Base-by-base conservation (phyloP, 352 stramenopile species). In the Phytopythium cucurbitacearum region DNA sequence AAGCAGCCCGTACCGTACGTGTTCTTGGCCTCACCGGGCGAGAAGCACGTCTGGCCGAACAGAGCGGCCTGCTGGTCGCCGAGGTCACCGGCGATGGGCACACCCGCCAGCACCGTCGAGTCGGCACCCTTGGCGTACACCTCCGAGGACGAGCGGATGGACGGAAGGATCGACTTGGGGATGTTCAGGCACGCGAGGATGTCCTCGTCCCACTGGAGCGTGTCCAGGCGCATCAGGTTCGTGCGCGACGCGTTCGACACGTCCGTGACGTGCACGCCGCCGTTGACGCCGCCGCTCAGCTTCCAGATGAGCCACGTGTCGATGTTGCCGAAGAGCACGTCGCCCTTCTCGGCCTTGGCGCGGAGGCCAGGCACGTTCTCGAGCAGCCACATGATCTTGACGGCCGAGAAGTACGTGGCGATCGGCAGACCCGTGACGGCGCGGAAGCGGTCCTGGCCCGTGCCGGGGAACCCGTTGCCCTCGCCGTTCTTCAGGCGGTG, bases 1-100 rank as follows among this genome's bases (percentile, higher is more conserved):
- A 99, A 99, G 59, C 97, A 96, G 40, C 97, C 97, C 40, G 97
- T 99, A 39, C 97, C 97, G 76, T 99, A 99, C 36, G 97, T 99
- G 73, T 97, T 98, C 73, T 99, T 99, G 44, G 95, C 95, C 61
- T 98, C 81, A 34, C 97, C 97, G 0, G 79, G 69, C 37, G 79
- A 71, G 73, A 99, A 99, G 60, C 95, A 98, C 43, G 87, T 91
- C 76, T 99, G 97, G 43, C 97, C 97, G 58, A 99, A 99, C 33
- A 99, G 68, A 34, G 97, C 97, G 2, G 96, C 95, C 60, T 99
- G 91, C 69, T 99, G 97, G 77, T 99, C 95, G 10, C 97, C 97
- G 6, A 99, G 68, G 58, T 99, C 96, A 40, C 91, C 88, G 2
- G 85, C 73, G 39, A 99, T 89, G 38, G 87, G 82, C 9, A 99